These are phyloP conservation scores for Plasmodium inui DNA, from an alignment of 169 alveolate species.

Conservation along the genomic window DNA sequence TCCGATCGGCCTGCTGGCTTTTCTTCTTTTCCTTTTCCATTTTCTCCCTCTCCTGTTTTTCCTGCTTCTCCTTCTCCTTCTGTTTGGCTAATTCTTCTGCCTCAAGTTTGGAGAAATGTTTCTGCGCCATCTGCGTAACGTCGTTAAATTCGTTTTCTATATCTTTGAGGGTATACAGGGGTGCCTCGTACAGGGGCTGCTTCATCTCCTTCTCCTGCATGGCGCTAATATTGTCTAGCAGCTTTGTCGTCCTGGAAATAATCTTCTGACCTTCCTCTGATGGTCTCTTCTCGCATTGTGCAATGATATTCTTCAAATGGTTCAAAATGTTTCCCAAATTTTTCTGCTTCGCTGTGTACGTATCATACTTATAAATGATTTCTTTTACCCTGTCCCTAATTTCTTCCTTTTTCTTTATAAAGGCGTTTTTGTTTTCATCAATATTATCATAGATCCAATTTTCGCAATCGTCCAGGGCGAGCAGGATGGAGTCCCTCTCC, in stretches of 20 bases:
- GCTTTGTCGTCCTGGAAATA: slow-evolving; percentile 20
- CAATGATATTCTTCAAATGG: slow-evolving; percentile 64
- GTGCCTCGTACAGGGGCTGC: slow-evolving; percentile 64
- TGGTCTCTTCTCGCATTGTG: slow-evolving; percentile 77
- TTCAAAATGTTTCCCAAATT: slow-evolving; percentile 73
- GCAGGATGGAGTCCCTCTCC: slow-evolving; percentile 63
- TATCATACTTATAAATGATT: slow-evolving; percentile 74
- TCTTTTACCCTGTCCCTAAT: slow-evolving; percentile 74
- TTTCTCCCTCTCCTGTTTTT: slow-evolving; percentile 49
- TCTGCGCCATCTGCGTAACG: slow-evolving; percentile 76
- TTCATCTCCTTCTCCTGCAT: slow-evolving; percentile 77
- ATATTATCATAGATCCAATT: slow-evolving; percentile 84
- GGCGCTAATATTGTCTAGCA: slow-evolving; percentile 7
- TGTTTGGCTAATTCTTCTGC: slow-evolving; percentile 75
- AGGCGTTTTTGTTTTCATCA: slow-evolving; percentile 78
- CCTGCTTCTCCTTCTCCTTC: slow-evolving; percentile 51
- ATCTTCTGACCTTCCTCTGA: slow-evolving; percentile 80
- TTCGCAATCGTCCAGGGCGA: slow-evolving; percentile 77
- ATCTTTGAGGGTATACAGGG: slow-evolving; percentile 78
- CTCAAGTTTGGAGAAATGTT: slow-evolving; percentile 53
- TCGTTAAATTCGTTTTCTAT: slow-evolving; percentile 77
- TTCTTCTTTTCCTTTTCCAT: slow-evolving; percentile 69
- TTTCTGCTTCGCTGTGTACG: slow-evolving; percentile 76
- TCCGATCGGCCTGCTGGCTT: slow-evolving; percentile 22
- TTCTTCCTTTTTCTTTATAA: slow-evolving; percentile 68